phyloP scores from a whole-genome alignment of 2,329 filamentous ascomycete species.

The Pochonia chlamydosporia region DNA sequence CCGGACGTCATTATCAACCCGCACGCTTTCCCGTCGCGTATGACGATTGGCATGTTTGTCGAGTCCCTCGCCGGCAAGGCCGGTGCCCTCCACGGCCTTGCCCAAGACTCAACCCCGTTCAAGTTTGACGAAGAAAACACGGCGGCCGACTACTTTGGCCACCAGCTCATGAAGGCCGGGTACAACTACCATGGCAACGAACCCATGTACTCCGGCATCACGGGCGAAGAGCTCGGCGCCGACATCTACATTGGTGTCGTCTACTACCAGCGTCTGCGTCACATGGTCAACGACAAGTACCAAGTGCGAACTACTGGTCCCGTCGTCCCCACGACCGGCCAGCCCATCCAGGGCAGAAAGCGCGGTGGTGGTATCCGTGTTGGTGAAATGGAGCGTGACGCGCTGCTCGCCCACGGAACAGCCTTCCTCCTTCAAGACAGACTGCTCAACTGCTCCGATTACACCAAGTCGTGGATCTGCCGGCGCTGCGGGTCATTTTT shows the following conservation, averaged over 20 bases:
- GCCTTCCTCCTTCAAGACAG: slow-evolving; percentile 93
- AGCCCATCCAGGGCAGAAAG: slow-evolving; percentile 94
- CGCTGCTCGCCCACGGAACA: slow-evolving; percentile 88
- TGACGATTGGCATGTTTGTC: slow-evolving; percentile 99
- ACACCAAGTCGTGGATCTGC: slow-evolving; percentile 84
- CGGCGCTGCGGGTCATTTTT: slow-evolving; percentile 85
- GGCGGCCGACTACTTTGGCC: slow-evolving; percentile 89
- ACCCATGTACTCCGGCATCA: slow-evolving; percentile 97
- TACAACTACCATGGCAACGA: slow-evolving; percentile 99
- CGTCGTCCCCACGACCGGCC: slow-evolving; percentile 82
- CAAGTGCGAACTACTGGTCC: slow-evolving; percentile 95
- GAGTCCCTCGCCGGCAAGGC: slow-evolving; percentile 95
- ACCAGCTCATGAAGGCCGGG: slow-evolving; percentile 89
- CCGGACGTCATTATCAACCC: slow-evolving; percentile 99
- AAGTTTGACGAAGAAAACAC: slow-evolving; percentile 89
- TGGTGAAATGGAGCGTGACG: slow-evolving; percentile 98
- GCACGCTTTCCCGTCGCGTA: slow-evolving; percentile 97
- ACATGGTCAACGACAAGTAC: slow-evolving; percentile 99
- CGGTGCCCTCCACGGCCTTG: slow-evolving; percentile 88
- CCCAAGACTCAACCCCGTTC: slow-evolving; percentile 94
- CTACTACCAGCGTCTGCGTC: slow-evolving; percentile 94
- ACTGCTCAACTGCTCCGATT: slow-evolving; percentile 95
- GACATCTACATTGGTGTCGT: slow-evolving; percentile 97
- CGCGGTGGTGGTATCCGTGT: slow-evolving; percentile 98
- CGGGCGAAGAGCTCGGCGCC: slow-evolving; percentile 84